Conservation (phyloP, 2,329 filamentous ascomycete species). For the Colletotrichum falcatum region DNA sequence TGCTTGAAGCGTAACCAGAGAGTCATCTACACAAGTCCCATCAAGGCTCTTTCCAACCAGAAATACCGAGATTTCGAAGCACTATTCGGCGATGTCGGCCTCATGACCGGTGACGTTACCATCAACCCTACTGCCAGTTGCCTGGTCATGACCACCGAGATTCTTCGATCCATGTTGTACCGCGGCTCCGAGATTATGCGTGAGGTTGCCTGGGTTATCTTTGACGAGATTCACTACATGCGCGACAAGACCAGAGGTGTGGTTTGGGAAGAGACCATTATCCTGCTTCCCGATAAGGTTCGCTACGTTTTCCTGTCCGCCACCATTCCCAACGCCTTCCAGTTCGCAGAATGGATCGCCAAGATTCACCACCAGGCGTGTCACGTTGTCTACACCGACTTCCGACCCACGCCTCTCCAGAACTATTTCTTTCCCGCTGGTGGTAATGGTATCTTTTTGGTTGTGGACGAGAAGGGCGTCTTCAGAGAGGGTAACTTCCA, state of each 20-base stretch:
- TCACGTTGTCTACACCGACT: conserved; percentile 99
- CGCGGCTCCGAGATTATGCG: conserved; percentile 99
- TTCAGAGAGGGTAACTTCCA: conserved; percentile 99
- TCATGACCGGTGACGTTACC: conserved; percentile 99
- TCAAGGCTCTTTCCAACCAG: conserved; percentile 98
- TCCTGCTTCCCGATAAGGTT: conserved; percentile 96
- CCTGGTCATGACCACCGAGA: conserved; percentile 99
- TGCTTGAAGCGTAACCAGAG: conserved; percentile 97
- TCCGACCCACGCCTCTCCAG: conserved; percentile 94
- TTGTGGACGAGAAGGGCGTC: conserved; percentile 96
- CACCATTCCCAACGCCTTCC: conserved; percentile 98
- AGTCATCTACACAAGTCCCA: conserved; percentile 99
- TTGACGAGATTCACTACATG: conserved; percentile 99
- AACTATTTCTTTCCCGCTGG: conserved; percentile 98
- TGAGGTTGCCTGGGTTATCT: conserved; percentile 97
- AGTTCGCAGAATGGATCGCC: conserved; percentile 99
- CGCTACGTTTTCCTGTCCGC: conserved; percentile 98
- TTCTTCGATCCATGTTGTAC: conserved; percentile 98
- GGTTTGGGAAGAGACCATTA: conserved; percentile 99
- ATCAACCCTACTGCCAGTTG: conserved; percentile 99
- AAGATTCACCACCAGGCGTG: conserved; percentile 98
- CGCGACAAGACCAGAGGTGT: conserved; percentile 94
- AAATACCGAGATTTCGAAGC: conserved; percentile 97
- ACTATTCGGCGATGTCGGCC: conserved; percentile 94
- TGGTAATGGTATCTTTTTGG: conserved; percentile 90